These are phyloP conservation scores for Lupinus albus DNA, from an alignment of 306 rosid species.

Conservation along the genomic window DNA sequence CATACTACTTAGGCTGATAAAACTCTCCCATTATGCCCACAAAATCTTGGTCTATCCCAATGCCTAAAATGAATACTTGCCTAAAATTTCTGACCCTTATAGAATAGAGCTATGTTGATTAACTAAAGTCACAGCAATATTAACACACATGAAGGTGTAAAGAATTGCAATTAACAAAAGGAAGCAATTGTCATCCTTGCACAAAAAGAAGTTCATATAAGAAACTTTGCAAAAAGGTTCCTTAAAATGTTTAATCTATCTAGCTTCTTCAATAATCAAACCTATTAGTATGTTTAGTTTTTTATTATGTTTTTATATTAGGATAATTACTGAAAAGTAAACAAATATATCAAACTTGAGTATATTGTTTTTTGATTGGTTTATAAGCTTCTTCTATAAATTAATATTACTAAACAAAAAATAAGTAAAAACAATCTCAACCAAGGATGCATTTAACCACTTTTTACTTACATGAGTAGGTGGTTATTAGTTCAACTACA, in stretches of 20 bases:
- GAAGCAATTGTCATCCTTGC: conserved; percentile 76
- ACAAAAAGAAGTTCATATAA: conserved; percentile 42
- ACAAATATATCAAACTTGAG: no score
- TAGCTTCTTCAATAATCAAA: conserved; percentile 43
- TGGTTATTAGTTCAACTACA: conserved; percentile 25
- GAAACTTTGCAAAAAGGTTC: conserved; percentile 31
- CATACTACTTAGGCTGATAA: neutral
- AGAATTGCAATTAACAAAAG: conserved; percentile 91
- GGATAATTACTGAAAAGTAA: no score
- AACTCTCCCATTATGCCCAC: neutral
- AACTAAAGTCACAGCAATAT: conserved; percentile 21
- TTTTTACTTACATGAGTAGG: neutral
- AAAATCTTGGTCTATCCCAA: conserved; percentile 23
- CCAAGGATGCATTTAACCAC: no score
- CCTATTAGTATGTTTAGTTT: no score
- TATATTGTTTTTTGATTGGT: no score
- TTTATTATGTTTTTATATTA: no score
- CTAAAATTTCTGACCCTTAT: conserved; percentile 18
- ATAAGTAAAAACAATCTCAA: no score
- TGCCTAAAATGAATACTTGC: conserved; percentile 12
- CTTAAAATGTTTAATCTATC: conserved; percentile 14
- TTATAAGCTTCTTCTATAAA: no score
- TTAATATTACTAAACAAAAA: no score
- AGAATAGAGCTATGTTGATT: conserved; percentile 3
- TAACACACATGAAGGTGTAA: conserved; percentile 74